Conservation (phyloP, 306 rosid genomes). For the Sesbania bispinosa region DNA sequence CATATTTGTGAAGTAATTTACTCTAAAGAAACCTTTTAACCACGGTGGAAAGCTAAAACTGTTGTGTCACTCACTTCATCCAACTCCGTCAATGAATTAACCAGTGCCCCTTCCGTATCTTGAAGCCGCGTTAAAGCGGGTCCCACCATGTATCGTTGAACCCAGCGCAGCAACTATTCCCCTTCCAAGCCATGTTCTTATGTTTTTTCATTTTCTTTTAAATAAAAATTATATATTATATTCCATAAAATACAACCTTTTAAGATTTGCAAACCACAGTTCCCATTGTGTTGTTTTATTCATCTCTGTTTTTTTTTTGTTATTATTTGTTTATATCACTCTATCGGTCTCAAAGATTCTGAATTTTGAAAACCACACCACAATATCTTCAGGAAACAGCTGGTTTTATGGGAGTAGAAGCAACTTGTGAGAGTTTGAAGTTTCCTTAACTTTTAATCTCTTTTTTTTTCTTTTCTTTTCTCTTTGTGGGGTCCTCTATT, state of each 20-base stretch:
- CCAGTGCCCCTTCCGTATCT: neutral
- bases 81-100: neutral
- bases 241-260: neutral
- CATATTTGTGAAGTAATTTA: no score
- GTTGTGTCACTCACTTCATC: no score
- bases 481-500: constrained; percentile 33
- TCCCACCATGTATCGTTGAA: constrained; percentile 22
- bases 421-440: constrained; percentile 22
- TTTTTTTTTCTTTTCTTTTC: neutral
- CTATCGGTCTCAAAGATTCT: constrained; percentile 8
- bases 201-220: neutral
- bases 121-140: constrained; percentile 32
- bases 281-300: neutral
- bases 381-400: constrained; percentile 18
- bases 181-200: neutral
- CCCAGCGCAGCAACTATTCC: constrained; percentile 24
- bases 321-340: neutral
- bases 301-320: neutral
- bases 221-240: neutral
- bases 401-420: constrained; percentile 1
- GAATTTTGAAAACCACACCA: constrained; percentile 5
- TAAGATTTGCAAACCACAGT: neutral
- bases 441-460: neutral
- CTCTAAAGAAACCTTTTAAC: neutral
- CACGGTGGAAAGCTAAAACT: neutral